Evolutionary conservation across 2,329 filamentous ascomycete genomes (phyloP), one percentile per base, ranked within the genome.

Genomic region (Curvularia verruculosa): DNA sequence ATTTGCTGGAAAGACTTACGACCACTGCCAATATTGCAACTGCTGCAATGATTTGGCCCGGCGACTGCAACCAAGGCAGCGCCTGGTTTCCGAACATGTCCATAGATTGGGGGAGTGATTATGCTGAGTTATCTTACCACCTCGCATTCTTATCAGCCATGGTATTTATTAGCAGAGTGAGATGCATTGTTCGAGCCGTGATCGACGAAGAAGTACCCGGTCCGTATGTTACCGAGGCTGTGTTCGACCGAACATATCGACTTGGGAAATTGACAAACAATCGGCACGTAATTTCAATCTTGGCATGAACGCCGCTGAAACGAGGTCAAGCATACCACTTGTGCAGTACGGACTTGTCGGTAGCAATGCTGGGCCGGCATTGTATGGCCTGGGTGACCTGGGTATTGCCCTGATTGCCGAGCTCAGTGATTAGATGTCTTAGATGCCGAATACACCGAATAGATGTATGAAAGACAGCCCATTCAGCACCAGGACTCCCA

Each of bases 201-300:
- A 39, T 37, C 9, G 31, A 28, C 21, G 1, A 6, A 18, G 7
- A 26, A 37, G 21, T 49, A 49, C 31, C 46, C 46, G 46, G 39
- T 39, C 6, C 21, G 23, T 36, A 49, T 49, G 46, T 49, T 49
- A 39, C 46, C 46, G 46, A 49, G 19, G 7, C 12, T n/a, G 13
- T 28, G 31, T 8, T 49, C 1, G 46, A 39, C 31, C 46, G 46
- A 49, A n/a, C 34, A 26, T 5, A 21, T 18, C 15, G 5, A 39
- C 21, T 49, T 24, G 21, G 3, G 31, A n/a, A 24, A 13, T n/a
- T 19, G n/a, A 26, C 46, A 13, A 18, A 39, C 3, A 10, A 15
- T 12, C 39, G 39, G 39, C 10, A 15, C 8, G 39, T 15, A 41
- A 12, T 12, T 1, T 5, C 21, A 6, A 24, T 24, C 10, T 24